Conservation (phyloP, 192 early-diverging fungal genomes). For the Coemansia sp. region DNA sequence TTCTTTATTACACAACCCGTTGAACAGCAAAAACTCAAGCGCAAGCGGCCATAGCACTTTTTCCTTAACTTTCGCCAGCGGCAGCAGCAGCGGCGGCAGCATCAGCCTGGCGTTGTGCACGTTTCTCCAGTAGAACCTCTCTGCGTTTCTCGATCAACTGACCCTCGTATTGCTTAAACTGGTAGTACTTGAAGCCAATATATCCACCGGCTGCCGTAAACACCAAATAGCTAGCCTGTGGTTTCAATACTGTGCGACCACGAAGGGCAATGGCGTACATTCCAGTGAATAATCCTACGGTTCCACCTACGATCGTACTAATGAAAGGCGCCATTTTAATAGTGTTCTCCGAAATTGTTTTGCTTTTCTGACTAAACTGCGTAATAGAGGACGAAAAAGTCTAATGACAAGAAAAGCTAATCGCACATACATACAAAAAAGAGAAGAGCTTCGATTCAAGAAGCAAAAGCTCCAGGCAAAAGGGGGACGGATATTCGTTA, state of each 20-base stretch:
- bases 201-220: conserved; percentile 30
- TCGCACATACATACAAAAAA: conserved; percentile 1
- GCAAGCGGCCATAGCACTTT: not conserved
- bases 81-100: conserved; percentile 13
- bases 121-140: conserved; percentile 40
- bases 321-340: conserved; percentile 33
- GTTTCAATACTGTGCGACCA: conserved; percentile 37
- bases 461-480: no score
- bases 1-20: not conserved
- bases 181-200: conserved; percentile 41
- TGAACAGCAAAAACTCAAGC: not conserved
- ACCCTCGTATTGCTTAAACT: conserved; percentile 29
- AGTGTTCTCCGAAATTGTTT: conserved; percentile 3
- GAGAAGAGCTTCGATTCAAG: not conserved
- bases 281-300: conserved; percentile 46
- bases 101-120: conserved; percentile 41
- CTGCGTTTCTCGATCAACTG: conserved; percentile 41
- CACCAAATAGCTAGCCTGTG: conserved; percentile 43
- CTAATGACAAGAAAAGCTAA: not conserved
- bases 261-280: conserved; percentile 55
- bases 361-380: conserved; percentile 4
- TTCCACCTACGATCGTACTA: conserved; percentile 40
- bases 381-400: not conserved
- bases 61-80: not conserved
- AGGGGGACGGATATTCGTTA: not conserved